A percentile compares a stretch with the other conserved stretches of the same genome.
Evolutionary conservation across 1,139 yeast species (phyloP).

Genomic region (Pichia sp.): DNA sequence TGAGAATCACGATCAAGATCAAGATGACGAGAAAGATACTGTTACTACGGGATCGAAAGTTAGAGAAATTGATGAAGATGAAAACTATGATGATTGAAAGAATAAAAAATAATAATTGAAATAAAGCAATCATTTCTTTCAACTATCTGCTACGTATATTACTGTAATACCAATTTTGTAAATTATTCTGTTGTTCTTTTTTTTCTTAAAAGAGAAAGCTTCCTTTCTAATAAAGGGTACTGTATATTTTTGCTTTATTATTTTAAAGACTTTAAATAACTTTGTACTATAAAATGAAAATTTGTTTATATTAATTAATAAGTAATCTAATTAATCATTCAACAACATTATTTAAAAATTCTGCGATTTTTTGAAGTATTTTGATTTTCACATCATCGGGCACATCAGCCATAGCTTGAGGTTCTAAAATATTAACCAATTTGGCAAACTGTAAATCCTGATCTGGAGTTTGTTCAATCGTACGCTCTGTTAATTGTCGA

Average conservation of each 20-base stretch:
- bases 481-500: slow-evolving; percentile 47
- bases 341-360: slow-evolving; percentile 51
- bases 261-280: no score
- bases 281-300: no score
- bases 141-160: no score
- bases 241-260: no score
- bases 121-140: no score
- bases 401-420: slow-evolving; percentile 38
- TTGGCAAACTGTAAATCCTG: slow-evolving; percentile 42
- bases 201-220: no score
- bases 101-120: no score
- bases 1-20: slow-evolving; percentile 2
- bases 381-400: slow-evolving; percentile 61
- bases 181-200: no score
- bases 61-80: slow-evolving; percentile 76
- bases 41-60: slow-evolving; percentile 49
- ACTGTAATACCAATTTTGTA: no score
- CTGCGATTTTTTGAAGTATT: slow-evolving; percentile 50
- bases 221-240: no score
- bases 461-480: slow-evolving; percentile 25
- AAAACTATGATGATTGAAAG: slow-evolving; percentile 74
- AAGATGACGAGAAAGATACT: not conserved
- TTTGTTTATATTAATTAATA: no score
- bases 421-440: slow-evolving; percentile 49
- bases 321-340: slow-evolving; percentile 16